These are phyloP conservation scores for Yarrowia sp. DNA, from an alignment of 805 yeast species.

Conservation along the genomic window DNA sequence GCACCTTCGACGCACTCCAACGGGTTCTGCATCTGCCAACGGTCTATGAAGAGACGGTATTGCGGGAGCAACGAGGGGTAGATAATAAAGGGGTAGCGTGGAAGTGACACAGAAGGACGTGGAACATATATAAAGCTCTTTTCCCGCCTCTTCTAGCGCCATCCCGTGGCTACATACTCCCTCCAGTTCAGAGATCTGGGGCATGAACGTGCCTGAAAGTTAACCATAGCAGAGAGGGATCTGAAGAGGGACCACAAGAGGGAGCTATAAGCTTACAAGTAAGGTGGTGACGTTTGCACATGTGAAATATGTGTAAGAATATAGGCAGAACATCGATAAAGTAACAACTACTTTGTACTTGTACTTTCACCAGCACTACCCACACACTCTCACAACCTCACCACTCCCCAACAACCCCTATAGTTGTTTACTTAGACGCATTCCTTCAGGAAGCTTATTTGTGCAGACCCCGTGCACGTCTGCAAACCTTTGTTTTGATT, in stretches of 20 bases:
- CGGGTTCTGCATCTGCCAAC: not conserved
- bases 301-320: no score
- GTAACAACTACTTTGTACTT: no score
- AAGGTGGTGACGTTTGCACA: not conserved
- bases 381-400: no score
- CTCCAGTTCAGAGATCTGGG: not conserved
- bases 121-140: no score
- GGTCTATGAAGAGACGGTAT: not conserved
- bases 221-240: not conserved
- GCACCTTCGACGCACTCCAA: constrained; percentile 7
- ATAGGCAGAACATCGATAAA: not conserved
- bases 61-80: not conserved
- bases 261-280: not conserved
- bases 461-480: constrained; percentile 36
- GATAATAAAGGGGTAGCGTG: not conserved
- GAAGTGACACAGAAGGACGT: not conserved
- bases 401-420: not conserved
- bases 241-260: not conserved
- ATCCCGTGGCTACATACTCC: no score
- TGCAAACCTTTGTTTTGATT: constrained; percentile 36
- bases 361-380: not conserved
- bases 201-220: not conserved
- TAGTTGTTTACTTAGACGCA: not conserved
- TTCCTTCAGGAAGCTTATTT: constrained; percentile 16
- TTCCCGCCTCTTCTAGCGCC: no score